Base-by-base conservation (phyloP, 306 rosid genomes). In the Trifolium repens region DNA sequence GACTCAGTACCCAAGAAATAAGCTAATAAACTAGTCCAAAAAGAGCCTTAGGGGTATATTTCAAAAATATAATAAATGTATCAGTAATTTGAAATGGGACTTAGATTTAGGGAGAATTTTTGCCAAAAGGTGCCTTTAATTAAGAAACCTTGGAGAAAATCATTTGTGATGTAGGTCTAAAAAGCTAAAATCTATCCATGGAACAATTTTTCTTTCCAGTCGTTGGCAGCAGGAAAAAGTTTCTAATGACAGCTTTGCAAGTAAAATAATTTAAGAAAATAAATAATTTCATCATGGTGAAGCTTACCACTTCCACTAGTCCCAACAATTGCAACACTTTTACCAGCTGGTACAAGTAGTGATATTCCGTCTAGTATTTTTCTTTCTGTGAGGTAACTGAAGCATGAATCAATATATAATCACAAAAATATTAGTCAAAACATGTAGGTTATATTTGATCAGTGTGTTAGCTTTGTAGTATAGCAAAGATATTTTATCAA, bases 261-360 rank as follows among this genome's bases (percentile, higher is more conserved):
- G 53, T 13, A 73, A 78, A 59, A 46, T 54, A 58, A 78, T 80
- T 55, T 0, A 46, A 46, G 35, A 57, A 43, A 77, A 72, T 22
- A 49, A 69, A 61, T 15, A 79, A 71, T 35, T 62, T 62, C 75
- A 63, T 71, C 74, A 77, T 40, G 77, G 64, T 68, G 72, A 74
- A 80, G 64, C 96, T 89, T 89, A 94, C 98, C 98, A 87, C 98
- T 94, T 78, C 98, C 96, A 78, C 98, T 94, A 59, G 98, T 94
- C 63, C 98, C 98, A 67, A 94, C 98, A 77, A 94, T 94, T 69
- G 98, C 98, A 81, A 94, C 97, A 84, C 97, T 94, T 89, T 91
- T 92, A 75, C 98, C 97, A 35, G 97, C 93, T 17, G 98, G 96
- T 52, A 94, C 93, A 74, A 79, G 67, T 75, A 94, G 86, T 62